Percentiles rank a stretch among this genome's conserved stretches.
Evolutionary conservation across 306 rosid species (phyloP).

Genomic region (Fagus crenata): DNA sequence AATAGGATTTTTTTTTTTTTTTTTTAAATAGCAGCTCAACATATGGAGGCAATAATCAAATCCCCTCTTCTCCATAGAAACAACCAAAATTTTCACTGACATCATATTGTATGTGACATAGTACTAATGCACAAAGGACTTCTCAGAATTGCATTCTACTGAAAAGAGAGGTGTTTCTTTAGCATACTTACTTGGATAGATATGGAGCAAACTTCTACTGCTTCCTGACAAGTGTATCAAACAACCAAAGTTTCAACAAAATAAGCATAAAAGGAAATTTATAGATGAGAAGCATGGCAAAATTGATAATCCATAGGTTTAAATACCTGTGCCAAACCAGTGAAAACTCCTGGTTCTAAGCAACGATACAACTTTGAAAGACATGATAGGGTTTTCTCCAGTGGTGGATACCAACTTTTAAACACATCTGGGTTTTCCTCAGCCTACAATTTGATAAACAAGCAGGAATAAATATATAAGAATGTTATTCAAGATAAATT

Average conservation of each 20-base stretch:
- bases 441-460: conserved; percentile 49
- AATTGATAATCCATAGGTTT: conserved; percentile 20
- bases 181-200: conserved; percentile 76
- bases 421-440: conserved; percentile 69
- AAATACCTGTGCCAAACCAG: conserved; percentile 96
- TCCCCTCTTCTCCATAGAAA: conserved; percentile 11
- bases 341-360: conserved; percentile 85
- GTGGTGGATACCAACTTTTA: conserved; percentile 91
- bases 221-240: conserved; percentile 68
- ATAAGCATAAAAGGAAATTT: conserved; percentile 18
- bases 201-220: conserved; percentile 84
- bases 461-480: conserved; percentile 10
- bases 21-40: conserved; percentile 19
- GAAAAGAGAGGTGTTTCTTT: conserved; percentile 6
- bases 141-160: not conserved
- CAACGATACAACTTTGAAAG: conserved; percentile 95
- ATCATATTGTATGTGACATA: not conserved
- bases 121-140: conserved; percentile 1
- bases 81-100: conserved; percentile 4
- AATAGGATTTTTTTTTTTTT: no score
- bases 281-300: conserved; percentile 15
- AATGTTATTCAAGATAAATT: conserved; percentile 21
- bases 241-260: conserved; percentile 15
- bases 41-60: conserved; percentile 14
- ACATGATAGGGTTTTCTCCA: conserved; percentile 88